Evolutionary conservation across 169 alveolate genomes (phyloP), one percentile per base, ranked within the genome.

Genomic region (Cryptosporidium ubiquitum): DNA sequence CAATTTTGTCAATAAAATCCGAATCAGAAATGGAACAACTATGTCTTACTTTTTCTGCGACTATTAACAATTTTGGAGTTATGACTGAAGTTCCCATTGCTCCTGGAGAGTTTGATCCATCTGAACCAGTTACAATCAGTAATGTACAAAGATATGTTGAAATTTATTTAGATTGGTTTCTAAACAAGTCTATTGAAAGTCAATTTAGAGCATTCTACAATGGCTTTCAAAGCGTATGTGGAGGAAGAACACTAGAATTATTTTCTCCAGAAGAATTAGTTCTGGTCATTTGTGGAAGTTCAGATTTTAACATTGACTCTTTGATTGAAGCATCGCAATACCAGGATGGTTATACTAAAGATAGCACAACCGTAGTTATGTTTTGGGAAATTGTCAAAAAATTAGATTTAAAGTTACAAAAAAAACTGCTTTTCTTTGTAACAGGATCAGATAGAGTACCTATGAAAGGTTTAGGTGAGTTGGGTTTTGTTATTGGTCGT

Each of bases 391-490:
- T 94, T 23, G 74, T 93, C 18, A 84, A 85, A 44, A 91, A 85
- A 23, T 86, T 95, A 42, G 84, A 74, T 79, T 91, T 85, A 42
- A 94, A 93, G 5, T 86, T 94, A 79, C 91, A 95, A 73, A 93
- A 92, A 92, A 92, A 91, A 71, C 91, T 95, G 42, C 84, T 95
- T 33, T 61, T 86, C 49, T 96, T 95, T 86, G 84, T 84, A 3
- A 93, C 97, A 40, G 98, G 98, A 9, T 92, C 95, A 37, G 97
- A 95, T 74, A 91, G 96, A 61, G 93, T 94, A 47, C 97, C 97
- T 12, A 89, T 95, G 52, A 69, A 84, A 12, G 97, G 97, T 33
- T 91, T 93, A 20, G 85, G 94, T 39, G 61, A 91, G 35, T 84
- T 96, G 23, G 85, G 84, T 42, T 86, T 96, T 61, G 70, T 92